Base-by-base conservation (phyloP, 2,329 filamentous ascomycete species). In the Fusarium drepaniforme region DNA sequence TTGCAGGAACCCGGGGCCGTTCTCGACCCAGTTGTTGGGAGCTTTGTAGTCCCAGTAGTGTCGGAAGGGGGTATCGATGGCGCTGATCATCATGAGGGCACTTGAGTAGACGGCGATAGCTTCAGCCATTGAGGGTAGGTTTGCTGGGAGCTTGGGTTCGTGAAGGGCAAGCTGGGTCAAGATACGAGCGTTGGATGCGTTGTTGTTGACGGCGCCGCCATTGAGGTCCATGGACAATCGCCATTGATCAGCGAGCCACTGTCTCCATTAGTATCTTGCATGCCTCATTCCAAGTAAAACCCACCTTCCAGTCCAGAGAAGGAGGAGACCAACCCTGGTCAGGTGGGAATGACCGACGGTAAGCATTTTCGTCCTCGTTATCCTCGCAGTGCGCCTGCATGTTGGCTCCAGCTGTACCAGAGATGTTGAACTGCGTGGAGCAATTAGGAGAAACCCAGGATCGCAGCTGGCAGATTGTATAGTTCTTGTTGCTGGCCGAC, bases 41-140 rank as follows among this genome's bases (percentile, higher is more conserved):
- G 67, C 61, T 0, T 75, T 40, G 73, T 89, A 87, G 13, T 83
- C 82, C 87, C 89, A 93, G 64, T 82, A 87, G 42, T 90, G 88
- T 0, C 87, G 84, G 77, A 93, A 94, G 0, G 92, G 91, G 0
- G 92, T 84, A 66, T 90, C 86, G 11, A 89, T 82, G 3, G 90
- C 83, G 11, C 89, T 87, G 51, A 91, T 85, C 11, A 95, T 86
- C 0, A 95, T 81, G 0, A 93, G 94, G 40, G 89, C 91, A 5
- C 90, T 90, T 0, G 90, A 88, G 76, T 95, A 87, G 0, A 94
- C 93, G 0, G 93, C 93, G 0, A 97, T 80, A 0, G 92, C 92
- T 81, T 97, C 94, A 0, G 90, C 91, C n/a, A 94, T 86, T 3
- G 91, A 94, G 0, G 94, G 94, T 0, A 92, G 81, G 0, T 82